phyloP scores from a whole-genome alignment of 257 asterid genomes.

The Solanum peruvianum region DNA sequence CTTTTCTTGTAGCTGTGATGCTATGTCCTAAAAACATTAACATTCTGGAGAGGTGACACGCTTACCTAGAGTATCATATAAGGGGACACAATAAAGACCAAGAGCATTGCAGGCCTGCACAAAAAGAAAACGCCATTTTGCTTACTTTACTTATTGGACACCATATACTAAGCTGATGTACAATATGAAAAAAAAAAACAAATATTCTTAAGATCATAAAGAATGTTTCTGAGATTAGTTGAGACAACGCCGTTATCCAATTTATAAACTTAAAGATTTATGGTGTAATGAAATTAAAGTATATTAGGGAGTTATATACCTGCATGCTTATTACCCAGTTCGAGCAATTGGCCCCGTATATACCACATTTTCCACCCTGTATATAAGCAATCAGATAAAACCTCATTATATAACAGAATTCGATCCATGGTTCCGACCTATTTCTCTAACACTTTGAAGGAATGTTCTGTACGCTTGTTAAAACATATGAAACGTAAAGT shows the following conservation, averaged over 20 bases:
- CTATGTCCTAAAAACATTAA: neutral
- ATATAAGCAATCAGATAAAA: neutral
- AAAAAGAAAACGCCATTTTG: neutral
- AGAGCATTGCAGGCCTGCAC: constrained; percentile 82
- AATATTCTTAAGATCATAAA: neutral
- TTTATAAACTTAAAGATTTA: neutral
- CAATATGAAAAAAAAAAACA: neutral
- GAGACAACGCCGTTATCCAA: neutral
- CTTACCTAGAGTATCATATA: constrained; percentile 75
- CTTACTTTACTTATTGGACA: neutral
- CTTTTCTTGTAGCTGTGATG: neutral
- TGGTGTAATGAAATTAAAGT: neutral
- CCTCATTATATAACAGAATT: neutral
- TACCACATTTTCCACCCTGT: constrained; percentile 76
- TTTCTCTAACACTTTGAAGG: neutral
- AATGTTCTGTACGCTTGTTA: neutral
- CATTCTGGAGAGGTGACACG: neutral
- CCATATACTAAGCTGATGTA: neutral
- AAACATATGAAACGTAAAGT: neutral
- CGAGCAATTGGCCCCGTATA: constrained; percentile 69
- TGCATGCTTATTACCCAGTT: constrained; percentile 79
- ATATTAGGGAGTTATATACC: constrained; percentile 13
- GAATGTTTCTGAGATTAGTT: neutral
- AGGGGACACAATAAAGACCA: constrained; percentile 64
- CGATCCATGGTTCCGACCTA: neutral